Base-by-base conservation (phyloP, 108 stramenopile species). In the Cylindrotheca closterium region DNA sequence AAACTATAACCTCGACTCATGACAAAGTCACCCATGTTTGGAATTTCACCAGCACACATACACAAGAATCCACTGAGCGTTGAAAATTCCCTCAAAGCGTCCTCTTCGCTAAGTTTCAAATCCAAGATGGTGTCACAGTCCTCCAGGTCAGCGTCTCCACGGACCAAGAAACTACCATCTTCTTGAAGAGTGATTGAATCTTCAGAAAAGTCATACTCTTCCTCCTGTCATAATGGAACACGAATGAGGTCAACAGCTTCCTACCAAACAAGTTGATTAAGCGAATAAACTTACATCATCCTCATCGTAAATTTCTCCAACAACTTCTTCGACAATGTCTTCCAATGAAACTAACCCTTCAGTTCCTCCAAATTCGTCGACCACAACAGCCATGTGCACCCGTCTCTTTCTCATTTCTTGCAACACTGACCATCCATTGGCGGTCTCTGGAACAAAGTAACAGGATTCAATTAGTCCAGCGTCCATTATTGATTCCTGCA, bases 401-500 rank as follows among this genome's bases (percentile, higher is more conserved):
- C 98, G 83, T 26, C 96, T 79, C 34, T 80, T 77, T 48, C 96
- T 83, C 98, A 98, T 97, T 71, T 98, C 98, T 71, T 98, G 94
- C 48, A 98, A 69, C 2, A 96, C 96, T 37, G 87, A 88, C 98
- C 98, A 97, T 10, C 93, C 96, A 60, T 91, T 89, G 71, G 96
- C 96, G 10, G 96, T 94, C 55, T 98, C 96, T 10, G 98, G 98
- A 45, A 98, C 96, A 78, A 98, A 98, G 79, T 98, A 98, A 68
- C 95, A 93, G 10, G 85, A 82, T 66, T 97, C 93, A 55, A 95
- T 91, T 30, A 93, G 60, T 45, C 82, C 92, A 19, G 94, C 90
- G 26, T 93, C 92, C 1, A 68, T 69, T 21, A 95, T 92, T 19
- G 87, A 74, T 28, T 61, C 85, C 58, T 90, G 81, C 94, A 95